Evolutionary conservation across 2,329 filamentous ascomycete genomes (phyloP).

Genomic region (Talaromyces sp.): DNA sequence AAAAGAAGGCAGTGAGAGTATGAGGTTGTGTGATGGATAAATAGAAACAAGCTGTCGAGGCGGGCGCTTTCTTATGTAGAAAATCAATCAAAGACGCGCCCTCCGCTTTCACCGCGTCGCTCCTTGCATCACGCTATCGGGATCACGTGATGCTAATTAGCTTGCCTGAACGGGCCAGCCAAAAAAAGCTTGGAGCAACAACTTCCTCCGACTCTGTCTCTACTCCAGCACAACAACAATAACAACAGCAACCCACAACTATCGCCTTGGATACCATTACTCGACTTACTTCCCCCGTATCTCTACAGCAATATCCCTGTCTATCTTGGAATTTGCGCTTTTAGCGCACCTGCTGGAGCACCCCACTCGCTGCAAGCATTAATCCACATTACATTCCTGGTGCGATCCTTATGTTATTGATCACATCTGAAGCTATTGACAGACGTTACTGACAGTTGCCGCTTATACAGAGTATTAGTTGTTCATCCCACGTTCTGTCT

Average conservation of each 20-base stretch:
- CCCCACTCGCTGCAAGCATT: constrained; percentile 16
- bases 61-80: constrained; percentile 13
- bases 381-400: constrained; percentile 21
- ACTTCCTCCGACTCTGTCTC: not conserved
- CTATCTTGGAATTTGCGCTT: constrained; percentile 12
- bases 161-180: not conserved
- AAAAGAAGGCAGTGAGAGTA: not conserved
- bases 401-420: constrained; percentile 18
- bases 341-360: not conserved
- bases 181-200: constrained; percentile 12
- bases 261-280: constrained; percentile 12
- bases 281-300: constrained; percentile 1
- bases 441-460: constrained; percentile 7
- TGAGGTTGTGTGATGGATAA: not conserved
- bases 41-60: not conserved
- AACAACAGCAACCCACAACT: constrained; percentile 13
- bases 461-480: constrained; percentile 2
- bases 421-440: not conserved
- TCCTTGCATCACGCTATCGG: constrained; percentile 12
- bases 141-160: constrained; percentile 6
- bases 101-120: constrained; percentile 7
- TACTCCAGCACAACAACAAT: constrained; percentile 8
- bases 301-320: constrained; percentile 13
- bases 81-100: constrained; percentile 13
- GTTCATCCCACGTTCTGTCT: constrained; percentile 8